Conservation (phyloP, 1,139 yeast species). For the Zygosaccharomyces sapae region DNA sequence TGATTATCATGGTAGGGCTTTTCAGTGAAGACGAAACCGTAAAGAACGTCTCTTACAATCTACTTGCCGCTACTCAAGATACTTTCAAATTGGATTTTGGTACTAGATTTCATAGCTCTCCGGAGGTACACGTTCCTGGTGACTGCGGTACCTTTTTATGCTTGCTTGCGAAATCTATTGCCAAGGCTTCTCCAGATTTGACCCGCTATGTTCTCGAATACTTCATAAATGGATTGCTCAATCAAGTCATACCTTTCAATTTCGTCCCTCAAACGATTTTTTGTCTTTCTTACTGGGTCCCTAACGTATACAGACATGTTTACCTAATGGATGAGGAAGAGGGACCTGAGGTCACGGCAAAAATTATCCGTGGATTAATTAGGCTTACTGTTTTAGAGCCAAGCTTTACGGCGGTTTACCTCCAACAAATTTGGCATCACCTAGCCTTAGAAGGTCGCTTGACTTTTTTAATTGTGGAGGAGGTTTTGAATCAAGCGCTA, state of each 20-base stretch:
- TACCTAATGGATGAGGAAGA: slow-evolving; percentile 49
- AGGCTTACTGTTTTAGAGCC: slow-evolving; percentile 48
- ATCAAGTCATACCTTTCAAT: slow-evolving; percentile 22
- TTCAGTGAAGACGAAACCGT: slow-evolving; percentile 56
- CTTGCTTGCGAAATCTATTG: slow-evolving; percentile 54
- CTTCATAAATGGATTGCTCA: slow-evolving; percentile 28
- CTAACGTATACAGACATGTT: slow-evolving; percentile 58
- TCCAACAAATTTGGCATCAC: slow-evolving; percentile 65
- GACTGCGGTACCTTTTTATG: slow-evolving; percentile 64
- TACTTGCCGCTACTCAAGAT: slow-evolving; percentile 60
- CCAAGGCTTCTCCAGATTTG: slow-evolving; percentile 54
- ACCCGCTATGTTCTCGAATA: slow-evolving; percentile 42
- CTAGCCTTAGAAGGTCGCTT: slow-evolving; percentile 60
- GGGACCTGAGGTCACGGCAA: slow-evolving; percentile 61
- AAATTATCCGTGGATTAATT: slow-evolving; percentile 60
- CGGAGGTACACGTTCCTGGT: slow-evolving; percentile 67
- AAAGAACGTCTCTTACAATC: slow-evolving; percentile 58
- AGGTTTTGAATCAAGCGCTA: slow-evolving; percentile 67
- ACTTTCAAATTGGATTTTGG: slow-evolving; percentile 63
- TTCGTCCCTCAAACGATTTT: slow-evolving; percentile 38
- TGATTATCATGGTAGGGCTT: slow-evolving; percentile 65
- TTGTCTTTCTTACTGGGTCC: slow-evolving; percentile 75
- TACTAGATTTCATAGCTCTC: slow-evolving; percentile 51
- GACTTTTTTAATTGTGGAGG: slow-evolving; percentile 60
- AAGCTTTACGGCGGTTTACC: slow-evolving; percentile 44